Evolutionary conservation across 2,329 filamentous ascomycete species (phyloP).

Genomic region (Podosphaera xanthii): DNA sequence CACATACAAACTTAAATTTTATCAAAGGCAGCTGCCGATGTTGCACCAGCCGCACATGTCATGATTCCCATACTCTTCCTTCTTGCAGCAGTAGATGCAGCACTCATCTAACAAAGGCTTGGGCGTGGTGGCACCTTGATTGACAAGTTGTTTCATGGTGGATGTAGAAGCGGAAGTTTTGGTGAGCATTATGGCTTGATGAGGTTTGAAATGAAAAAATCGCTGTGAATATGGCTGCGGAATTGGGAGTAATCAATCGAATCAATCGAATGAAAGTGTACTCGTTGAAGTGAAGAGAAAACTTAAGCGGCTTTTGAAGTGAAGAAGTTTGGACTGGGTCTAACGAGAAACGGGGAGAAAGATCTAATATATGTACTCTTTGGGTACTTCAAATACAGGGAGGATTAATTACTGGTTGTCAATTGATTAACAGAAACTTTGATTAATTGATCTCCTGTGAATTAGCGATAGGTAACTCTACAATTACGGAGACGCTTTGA

Average conservation of each 20-base stretch:
- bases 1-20: neutral
- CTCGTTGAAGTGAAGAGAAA: neutral
- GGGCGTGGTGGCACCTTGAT: slow-evolving; percentile 14
- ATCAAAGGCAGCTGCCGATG: slow-evolving; percentile 2
- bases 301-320: neutral
- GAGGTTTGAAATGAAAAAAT: neutral
- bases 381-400: neutral
- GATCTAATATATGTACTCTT: neutral
- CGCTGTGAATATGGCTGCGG: neutral
- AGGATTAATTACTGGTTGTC: neutral
- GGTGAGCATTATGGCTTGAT: neutral
- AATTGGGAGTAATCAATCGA: neutral
- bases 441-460: neutral
- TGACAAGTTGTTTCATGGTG: neutral
- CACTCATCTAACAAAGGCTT: slow-evolving; percentile 25
- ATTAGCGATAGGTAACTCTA: neutral
- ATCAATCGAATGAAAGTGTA: neutral
- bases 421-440: neutral
- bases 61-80: slow-evolving; percentile 26
- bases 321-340: neutral
- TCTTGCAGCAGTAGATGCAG: slow-evolving; percentile 29
- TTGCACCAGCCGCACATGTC: slow-evolving; percentile 27
- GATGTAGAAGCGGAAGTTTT: neutral
- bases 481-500: neutral
- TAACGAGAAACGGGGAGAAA: neutral